Percentiles rank a stretch among this genome's conserved stretches.
phyloP scores from a whole-genome alignment of 2,329 filamentous ascomycete species.

The Sphaerulina populicola region DNA sequence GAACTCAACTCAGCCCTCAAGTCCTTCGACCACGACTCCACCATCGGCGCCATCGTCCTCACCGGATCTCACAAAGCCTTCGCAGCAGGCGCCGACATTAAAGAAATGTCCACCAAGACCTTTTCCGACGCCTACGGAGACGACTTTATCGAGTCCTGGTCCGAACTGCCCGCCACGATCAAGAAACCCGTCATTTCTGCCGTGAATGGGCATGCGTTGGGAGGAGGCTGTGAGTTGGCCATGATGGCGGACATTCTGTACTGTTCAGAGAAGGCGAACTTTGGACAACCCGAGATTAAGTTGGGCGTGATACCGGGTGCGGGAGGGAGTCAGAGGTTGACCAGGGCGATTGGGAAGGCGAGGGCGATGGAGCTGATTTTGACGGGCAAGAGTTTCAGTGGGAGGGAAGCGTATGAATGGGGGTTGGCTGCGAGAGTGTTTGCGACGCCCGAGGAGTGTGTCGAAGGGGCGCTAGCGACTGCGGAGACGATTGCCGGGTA shows the following conservation, averaged over 20 bases:
- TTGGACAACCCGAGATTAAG: constrained; percentile 96
- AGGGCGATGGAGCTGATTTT: constrained; percentile 87
- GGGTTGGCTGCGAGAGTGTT: constrained; percentile 80
- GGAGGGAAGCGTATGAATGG: constrained; percentile 79
- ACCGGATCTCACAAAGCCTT: constrained; percentile 88
- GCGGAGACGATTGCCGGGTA: constrained; percentile 85
- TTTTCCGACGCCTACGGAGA: constrained; percentile 80
- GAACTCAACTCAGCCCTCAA: constrained; percentile 77
- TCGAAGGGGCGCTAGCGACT: constrained; percentile 71
- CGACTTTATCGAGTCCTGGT: constrained; percentile 96
- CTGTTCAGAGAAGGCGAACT: constrained; percentile 75
- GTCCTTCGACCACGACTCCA: constrained; percentile 60
- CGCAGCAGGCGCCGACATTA: constrained; percentile 94
- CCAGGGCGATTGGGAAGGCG: constrained; percentile 58
- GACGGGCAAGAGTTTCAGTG: constrained; percentile 75
- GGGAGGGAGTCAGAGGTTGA: constrained; percentile 82
- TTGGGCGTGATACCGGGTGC: constrained; percentile 86
- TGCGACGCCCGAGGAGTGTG: constrained; percentile 67
- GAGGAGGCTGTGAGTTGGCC: constrained; percentile 90
- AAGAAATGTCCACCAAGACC: constrained; percentile 91
- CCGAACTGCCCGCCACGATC: constrained; percentile 68
- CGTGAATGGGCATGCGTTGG: constrained; percentile 88
- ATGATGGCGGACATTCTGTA: constrained; percentile 98
- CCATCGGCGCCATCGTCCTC: constrained; percentile 68
- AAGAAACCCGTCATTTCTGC: constrained; percentile 93